A percentile compares a stretch with the other conserved stretches of the same genome.
Conservation (phyloP, 2,329 filamentous ascomycete genomes). For the Lachnellula suecica region DNA sequence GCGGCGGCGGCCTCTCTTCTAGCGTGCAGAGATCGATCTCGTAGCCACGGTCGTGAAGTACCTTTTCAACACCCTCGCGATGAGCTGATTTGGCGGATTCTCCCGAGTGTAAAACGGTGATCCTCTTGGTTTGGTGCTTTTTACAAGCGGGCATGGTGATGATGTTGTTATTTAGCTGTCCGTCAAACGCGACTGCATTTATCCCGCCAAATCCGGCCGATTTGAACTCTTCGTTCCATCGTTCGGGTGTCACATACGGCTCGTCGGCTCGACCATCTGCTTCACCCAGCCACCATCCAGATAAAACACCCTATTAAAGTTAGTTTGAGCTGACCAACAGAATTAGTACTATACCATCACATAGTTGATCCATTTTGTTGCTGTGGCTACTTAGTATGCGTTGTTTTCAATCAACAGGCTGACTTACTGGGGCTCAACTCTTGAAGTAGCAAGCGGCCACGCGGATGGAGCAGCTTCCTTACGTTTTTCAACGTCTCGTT, state of each 20-base stretch:
- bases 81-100: constrained; percentile 7
- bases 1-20: constrained; percentile 11
- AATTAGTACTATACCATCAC: too few species aligned
- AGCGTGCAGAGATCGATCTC: constrained; percentile 6
- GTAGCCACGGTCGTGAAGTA: constrained; percentile 10
- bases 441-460: constrained; percentile 20
- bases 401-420: too few species aligned
- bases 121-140: not conserved
- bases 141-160: constrained; percentile 1
- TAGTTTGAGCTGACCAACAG: too few species aligned
- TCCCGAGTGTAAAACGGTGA: constrained; percentile 4
- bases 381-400: too few species aligned
- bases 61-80: not conserved
- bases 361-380: too few species aligned
- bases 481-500: constrained; percentile 16
- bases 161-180: constrained; percentile 13
- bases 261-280: constrained; percentile 24
- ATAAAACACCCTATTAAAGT: constrained; percentile 21
- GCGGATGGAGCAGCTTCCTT: constrained; percentile 14
- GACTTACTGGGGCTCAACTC: not conserved
- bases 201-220: constrained; percentile 33
- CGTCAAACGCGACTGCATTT: constrained; percentile 25
- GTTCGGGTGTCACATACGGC: constrained; percentile 24
- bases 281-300: constrained; percentile 34
- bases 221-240: constrained; percentile 30